These are phyloP conservation scores for Saksenaea vasiformis DNA, from an alignment of 371 early-diverging fungal genomes.

Conservation along the genomic window DNA sequence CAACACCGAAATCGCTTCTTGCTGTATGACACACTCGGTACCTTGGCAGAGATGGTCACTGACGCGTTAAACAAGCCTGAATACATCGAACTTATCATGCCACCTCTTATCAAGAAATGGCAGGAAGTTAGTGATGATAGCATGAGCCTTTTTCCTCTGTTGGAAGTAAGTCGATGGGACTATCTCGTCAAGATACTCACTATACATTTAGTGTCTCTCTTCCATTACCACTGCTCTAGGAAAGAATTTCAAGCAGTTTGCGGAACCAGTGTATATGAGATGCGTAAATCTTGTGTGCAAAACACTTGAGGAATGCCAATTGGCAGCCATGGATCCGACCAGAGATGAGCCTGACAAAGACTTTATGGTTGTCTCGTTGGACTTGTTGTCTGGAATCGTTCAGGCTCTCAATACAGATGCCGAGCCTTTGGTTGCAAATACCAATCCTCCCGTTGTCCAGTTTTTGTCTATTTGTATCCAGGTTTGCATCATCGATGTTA, in stretches of 20 bases:
- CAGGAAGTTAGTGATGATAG: constrained; percentile 74
- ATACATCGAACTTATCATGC: constrained; percentile 80
- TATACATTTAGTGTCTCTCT: constrained; percentile 64
- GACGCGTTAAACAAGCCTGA: constrained; percentile 72
- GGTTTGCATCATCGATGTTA: not conserved
- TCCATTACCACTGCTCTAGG: constrained; percentile 82
- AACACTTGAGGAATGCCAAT: constrained; percentile 61
- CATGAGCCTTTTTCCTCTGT: constrained; percentile 84
- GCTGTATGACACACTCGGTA: constrained; percentile 93
- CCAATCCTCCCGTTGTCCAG: constrained; percentile 62
- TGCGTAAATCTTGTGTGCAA: constrained; percentile 72
- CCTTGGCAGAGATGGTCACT: constrained; percentile 90
- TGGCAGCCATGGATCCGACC: constrained; percentile 55
- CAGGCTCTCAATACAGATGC: constrained; percentile 77
- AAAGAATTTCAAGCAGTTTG: constrained; percentile 74
- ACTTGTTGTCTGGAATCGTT: constrained; percentile 82
- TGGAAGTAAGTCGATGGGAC: constrained; percentile 60
- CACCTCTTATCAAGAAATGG: constrained; percentile 83
- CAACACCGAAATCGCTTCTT: constrained; percentile 89
- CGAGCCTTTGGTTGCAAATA: constrained; percentile 57
- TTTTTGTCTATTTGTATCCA: constrained; percentile 48
- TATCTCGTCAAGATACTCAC: not conserved
- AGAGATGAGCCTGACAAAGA: constrained; percentile 77
- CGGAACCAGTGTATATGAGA: constrained; percentile 75
- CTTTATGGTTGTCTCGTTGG: constrained; percentile 85